Conservation (phyloP, 371 early-diverging fungal genomes). For the Mucor piriformis region DNA sequence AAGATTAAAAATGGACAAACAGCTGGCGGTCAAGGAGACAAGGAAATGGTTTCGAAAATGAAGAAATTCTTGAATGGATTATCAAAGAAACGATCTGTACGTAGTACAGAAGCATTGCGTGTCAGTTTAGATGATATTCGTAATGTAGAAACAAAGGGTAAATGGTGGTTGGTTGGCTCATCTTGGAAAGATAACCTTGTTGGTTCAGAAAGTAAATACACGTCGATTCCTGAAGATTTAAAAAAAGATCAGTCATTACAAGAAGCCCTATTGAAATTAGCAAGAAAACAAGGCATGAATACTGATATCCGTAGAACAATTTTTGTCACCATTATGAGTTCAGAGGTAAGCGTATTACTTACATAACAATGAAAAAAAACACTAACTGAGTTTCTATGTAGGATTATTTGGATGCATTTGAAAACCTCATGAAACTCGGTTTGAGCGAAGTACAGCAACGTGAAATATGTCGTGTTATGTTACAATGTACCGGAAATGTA, state of each 20-base stretch:
- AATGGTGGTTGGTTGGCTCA: constrained; percentile 89
- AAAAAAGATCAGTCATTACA: constrained; percentile 54
- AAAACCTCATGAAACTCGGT: constrained; percentile 79
- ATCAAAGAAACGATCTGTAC: constrained; percentile 61
- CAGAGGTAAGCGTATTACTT: constrained; percentile 64
- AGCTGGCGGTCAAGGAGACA: constrained; percentile 52
- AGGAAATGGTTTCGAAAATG: constrained; percentile 71
- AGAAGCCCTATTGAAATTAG: constrained; percentile 75
- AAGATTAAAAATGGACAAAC: constrained; percentile 70
- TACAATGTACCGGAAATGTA: constrained; percentile 89
- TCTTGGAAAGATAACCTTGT: constrained; percentile 77
- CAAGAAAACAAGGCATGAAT: constrained; percentile 91
- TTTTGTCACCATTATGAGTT: constrained; percentile 90
- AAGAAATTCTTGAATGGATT: constrained; percentile 81
- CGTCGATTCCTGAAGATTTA: constrained; percentile 39
- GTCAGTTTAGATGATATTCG: constrained; percentile 90
- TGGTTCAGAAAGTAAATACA: constrained; percentile 52
- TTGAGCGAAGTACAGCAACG: constrained; percentile 91
- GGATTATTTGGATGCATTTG: constrained; percentile 94
- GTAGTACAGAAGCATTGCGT: constrained; percentile 76
- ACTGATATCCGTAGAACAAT: constrained; percentile 92
- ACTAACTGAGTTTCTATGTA: constrained; percentile 23
- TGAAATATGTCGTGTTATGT: constrained; percentile 90
- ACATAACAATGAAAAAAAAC: neutral
- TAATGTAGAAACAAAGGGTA: constrained; percentile 80